phyloP scores from a whole-genome alignment of 345 rosid species.

The Populus euphratica region DNA sequence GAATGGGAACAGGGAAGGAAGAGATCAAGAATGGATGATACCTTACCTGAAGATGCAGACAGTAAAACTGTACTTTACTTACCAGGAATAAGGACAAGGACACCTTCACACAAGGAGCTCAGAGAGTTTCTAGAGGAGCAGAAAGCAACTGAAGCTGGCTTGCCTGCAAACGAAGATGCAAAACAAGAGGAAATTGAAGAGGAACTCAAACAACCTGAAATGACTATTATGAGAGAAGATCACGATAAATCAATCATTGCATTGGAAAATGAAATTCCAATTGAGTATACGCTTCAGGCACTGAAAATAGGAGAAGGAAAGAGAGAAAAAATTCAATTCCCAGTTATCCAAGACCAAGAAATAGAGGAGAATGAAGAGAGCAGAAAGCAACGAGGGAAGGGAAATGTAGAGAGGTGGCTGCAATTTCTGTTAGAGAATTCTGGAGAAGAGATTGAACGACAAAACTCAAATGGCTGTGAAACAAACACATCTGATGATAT shows the following conservation, averaged over 20 bases:
- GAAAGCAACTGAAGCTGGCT: constrained; percentile 43
- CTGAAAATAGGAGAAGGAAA: constrained; percentile 42
- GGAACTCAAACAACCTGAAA: constrained; percentile 23
- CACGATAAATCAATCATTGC: constrained; percentile 31
- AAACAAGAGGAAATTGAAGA: constrained; percentile 41
- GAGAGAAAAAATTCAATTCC: constrained; percentile 32
- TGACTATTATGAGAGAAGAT: constrained; percentile 17
- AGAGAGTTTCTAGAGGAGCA: constrained; percentile 65
- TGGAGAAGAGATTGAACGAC: constrained; percentile 38
- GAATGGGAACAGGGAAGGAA: constrained; percentile 77
- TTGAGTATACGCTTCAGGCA: constrained; percentile 39
- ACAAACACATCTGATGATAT: constrained; percentile 46
- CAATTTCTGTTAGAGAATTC: constrained; percentile 62
- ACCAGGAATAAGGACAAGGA: constrained; percentile 54
- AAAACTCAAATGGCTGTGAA: constrained; percentile 24
- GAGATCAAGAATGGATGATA: constrained; percentile 64
- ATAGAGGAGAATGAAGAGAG: constrained; percentile 75
- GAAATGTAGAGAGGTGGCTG: constrained; percentile 92
- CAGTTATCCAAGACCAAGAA: constrained; percentile 35
- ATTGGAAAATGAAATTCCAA: constrained; percentile 28
- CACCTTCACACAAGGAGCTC: constrained; percentile 61
- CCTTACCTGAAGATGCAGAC: constrained; percentile 45
- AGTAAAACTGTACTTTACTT: constrained; percentile 49
- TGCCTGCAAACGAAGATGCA: constrained; percentile 27
- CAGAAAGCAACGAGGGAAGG: constrained; percentile 75